phyloP scores from a whole-genome alignment of 23 red algal genomes.

The Gracilaria domingensis region DNA sequence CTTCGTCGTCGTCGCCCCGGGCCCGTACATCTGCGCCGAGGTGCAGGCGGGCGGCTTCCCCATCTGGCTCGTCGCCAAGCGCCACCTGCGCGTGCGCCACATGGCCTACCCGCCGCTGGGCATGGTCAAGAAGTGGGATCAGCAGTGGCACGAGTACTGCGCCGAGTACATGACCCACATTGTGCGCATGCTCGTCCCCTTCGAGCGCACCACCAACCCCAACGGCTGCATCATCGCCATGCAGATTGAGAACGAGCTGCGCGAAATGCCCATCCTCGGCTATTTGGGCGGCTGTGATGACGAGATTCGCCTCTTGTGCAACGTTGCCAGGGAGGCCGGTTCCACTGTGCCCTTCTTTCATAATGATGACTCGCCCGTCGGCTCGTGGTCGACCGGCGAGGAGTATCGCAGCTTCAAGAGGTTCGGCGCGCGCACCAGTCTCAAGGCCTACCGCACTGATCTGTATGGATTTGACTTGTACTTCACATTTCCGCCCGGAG shows the following conservation, averaged over 20 bases:
- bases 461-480: slow-evolving; percentile 96
- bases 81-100: slow-evolving; percentile 86
- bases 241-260: slow-evolving; percentile 96
- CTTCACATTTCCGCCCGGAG: slow-evolving; percentile 82
- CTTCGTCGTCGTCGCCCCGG: slow-evolving; percentile 88
- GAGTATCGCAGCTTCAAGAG: slow-evolving; percentile 51
- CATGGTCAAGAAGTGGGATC: slow-evolving; percentile 84
- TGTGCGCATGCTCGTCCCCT: slow-evolving; percentile 64
- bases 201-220: slow-evolving; percentile 80
- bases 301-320: slow-evolving; percentile 82
- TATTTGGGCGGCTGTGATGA: slow-evolving; percentile 71
- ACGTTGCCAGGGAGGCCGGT: slow-evolving; percentile 59
- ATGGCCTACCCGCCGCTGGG: slow-evolving; percentile 69
- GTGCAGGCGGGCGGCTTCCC: slow-evolving; percentile 92
- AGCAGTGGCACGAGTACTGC: slow-evolving; percentile 74
- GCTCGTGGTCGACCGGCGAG: slow-evolving; percentile 84
- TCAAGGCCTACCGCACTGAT: slow-evolving; percentile 80
- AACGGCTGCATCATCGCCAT: slow-evolving; percentile 90
- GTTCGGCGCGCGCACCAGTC: slow-evolving; percentile 32
- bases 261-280: slow-evolving; percentile 42
- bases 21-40: slow-evolving; percentile 95
- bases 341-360: slow-evolving; percentile 87
- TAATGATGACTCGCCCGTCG: slow-evolving; percentile 85
- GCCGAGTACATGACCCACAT: slow-evolving; percentile 67
- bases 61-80: slow-evolving; percentile 86